phyloP scores from a whole-genome alignment of 2,329 filamentous ascomycete species.

The Ophiognomonia clavigignenti-juglandacearum region DNA sequence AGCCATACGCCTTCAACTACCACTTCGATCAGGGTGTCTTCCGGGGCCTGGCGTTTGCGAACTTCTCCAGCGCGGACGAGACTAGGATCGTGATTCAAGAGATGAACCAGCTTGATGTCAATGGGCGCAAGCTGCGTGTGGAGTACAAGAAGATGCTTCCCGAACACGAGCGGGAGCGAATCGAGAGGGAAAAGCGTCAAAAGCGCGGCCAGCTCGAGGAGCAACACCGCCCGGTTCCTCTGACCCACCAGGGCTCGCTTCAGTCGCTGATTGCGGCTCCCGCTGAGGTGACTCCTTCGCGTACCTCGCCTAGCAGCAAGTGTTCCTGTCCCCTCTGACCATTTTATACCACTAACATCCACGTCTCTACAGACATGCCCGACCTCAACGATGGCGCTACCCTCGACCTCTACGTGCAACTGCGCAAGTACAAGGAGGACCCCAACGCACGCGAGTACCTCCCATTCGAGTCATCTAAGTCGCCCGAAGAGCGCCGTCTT shows the following conservation, averaged over 20 bases:
- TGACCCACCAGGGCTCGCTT: constrained; percentile 82
- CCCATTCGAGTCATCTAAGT: constrained; percentile 75
- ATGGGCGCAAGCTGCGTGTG: constrained; percentile 88
- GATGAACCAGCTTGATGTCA: constrained; percentile 93
- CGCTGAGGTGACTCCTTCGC: constrained; percentile 52
- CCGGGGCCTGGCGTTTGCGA: constrained; percentile 91
- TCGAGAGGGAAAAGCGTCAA: constrained; percentile 95
- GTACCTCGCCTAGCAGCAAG: constrained; percentile 44
- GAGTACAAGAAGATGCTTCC: constrained; percentile 99
- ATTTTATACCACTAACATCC: background rate
- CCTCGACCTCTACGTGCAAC: constrained; percentile 83
- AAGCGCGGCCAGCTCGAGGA: constrained; percentile 94
- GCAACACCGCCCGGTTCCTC: constrained; percentile 75
- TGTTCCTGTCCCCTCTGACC: background rate
- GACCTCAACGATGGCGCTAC: constrained; percentile 90
- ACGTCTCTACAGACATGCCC: constrained; percentile 11
- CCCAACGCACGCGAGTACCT: constrained; percentile 61
- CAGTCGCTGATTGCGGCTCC: constrained; percentile 67
- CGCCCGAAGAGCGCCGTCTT: constrained; percentile 78
- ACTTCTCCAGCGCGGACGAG: constrained; percentile 94
- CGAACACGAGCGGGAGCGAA: constrained; percentile 86
- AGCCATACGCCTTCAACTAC: constrained; percentile 99
- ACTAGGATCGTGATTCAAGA: constrained; percentile 87
- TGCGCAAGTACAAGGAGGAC: constrained; percentile 32
- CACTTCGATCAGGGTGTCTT: constrained; percentile 99